Percentiles rank a stretch among this genome's conserved stretches.
phyloP scores from a whole-genome alignment of 306 rosid genomes.

The Quercus gilva region DNA sequence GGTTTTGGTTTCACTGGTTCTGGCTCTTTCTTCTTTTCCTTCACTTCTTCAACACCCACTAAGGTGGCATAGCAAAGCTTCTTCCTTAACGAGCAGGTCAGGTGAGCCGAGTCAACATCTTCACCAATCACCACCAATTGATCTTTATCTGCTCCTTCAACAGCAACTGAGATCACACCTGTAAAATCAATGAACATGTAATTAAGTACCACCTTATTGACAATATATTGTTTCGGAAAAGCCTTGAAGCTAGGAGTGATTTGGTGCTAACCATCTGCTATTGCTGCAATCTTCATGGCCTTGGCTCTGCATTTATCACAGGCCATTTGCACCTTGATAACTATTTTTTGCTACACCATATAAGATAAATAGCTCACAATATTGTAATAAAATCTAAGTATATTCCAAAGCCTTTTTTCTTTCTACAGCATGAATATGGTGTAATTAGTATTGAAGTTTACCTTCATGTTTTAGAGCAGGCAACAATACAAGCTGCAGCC shows the following conservation, averaged over 20 bases:
- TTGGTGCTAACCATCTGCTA: conserved; percentile 3
- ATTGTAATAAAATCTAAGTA: background rate
- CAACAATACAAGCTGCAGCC: too few relatives aligned
- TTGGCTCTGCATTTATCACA: conserved; percentile 23
- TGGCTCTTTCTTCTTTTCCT: background rate
- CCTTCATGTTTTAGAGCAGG: too few relatives aligned
- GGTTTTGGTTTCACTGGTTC: background rate
- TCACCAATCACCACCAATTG: too few relatives aligned
- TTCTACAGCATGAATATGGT: too few relatives aligned
- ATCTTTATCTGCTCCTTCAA: too few relatives aligned
- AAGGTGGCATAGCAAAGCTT: conserved; percentile 9
- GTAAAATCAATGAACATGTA: background rate
- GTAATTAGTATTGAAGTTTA: too few relatives aligned
- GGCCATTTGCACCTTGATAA: conserved; percentile 18
- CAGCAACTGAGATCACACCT: conserved; percentile 34
- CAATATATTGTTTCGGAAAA: background rate
- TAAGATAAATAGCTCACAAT: background rate
- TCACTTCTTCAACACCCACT: conserved; percentile 9
- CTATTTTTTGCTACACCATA: conserved; percentile 31
- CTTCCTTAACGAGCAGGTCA: background rate
- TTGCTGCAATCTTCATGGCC: conserved; percentile 38
- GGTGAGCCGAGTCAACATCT: too few relatives aligned
- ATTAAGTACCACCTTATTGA: background rate
- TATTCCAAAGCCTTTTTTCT: too few relatives aligned
- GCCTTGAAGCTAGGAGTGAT: background rate